Base-by-base conservation (phyloP, 2,329 filamentous ascomycete species). In the Stagonosporopsis rhizophila region DNA sequence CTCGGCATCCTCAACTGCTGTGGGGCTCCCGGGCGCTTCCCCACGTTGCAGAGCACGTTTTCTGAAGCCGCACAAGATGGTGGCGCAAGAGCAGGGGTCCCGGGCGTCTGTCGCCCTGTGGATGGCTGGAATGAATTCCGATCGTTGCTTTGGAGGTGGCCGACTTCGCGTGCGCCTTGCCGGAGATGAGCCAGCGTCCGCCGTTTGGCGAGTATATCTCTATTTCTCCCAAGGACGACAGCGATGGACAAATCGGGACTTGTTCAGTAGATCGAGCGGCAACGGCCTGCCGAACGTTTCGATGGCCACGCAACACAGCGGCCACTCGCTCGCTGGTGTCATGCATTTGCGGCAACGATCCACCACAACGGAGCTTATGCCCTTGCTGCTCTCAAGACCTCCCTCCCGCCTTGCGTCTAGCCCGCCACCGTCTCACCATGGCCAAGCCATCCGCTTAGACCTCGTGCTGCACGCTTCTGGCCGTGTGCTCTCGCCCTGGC, bases 1-100 rank as follows among this genome's bases (percentile, higher is more conserved):
- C 42, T 42, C 11, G 41, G 40, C 44, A 11, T 56, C 64, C 59
- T 53, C 51, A 47, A 46, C 54, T 50, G 48, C 42, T 54, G 66
- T 66, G 65, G 62, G 67, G 50, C 68, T 62, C 42, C 56, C 67
- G 65, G 59, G 68, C 66, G 65, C 69, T 65, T 61, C 17, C 6
- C 34, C n/a, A 37, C n/a, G 17, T 37, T 8, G 34, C 7, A 19
- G 35, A n/a, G 17, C 35, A 38, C 35, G 19, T 68, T 38, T 58
- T 55, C 49, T 48, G 51, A 62, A 64, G 64, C 64, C 65, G 65
- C 65, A 46, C 58, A 54, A 60, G 55, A 62, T 59, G 60, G 63
- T 61, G 53, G 49, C 59, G 58, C 59, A 50, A 49, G 19, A 40
- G 44, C 60, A 62, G 49, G 61, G 61, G 42, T 61, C 25, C 9